Evolutionary conservation across 306 rosid species (phyloP).

Genomic region (Gastrolobium villosum): DNA sequence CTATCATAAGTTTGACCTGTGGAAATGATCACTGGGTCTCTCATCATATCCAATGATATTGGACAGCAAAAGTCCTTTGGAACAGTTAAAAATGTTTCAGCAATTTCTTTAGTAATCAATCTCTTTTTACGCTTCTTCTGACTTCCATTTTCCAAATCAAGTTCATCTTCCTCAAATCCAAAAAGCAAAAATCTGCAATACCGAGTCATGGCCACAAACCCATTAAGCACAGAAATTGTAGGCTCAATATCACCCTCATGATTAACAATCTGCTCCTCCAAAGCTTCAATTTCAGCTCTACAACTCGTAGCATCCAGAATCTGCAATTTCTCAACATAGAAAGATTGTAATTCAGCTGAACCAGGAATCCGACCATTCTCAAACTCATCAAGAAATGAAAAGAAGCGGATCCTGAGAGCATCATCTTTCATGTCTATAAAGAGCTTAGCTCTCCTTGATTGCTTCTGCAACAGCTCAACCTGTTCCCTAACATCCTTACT

Average conservation of each 20-base stretch:
- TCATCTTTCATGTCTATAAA: slow-evolving; percentile 77
- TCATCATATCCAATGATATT: slow-evolving; percentile 87
- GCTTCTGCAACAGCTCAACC: slow-evolving; percentile 79
- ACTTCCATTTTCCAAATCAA: slow-evolving; percentile 54
- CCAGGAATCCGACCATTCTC: slow-evolving; percentile 72
- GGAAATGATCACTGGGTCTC: slow-evolving; percentile 84
- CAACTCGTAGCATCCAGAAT: slow-evolving; percentile 75
- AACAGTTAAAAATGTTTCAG: slow-evolving; percentile 74
- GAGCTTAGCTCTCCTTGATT: slow-evolving; percentile 66
- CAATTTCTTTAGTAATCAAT: slow-evolving; percentile 76
- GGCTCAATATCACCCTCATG: slow-evolving; percentile 94
- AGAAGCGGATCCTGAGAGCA: slow-evolving; percentile 59
- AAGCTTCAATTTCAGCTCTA: slow-evolving; percentile 76
- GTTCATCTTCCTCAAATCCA: slow-evolving; percentile 88
- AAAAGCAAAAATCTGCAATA: slow-evolving; percentile 88
- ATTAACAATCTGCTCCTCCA: slow-evolving; percentile 96
- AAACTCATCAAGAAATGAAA: slow-evolving; percentile 68
- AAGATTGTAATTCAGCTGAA: slow-evolving; percentile 58
- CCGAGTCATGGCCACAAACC: slow-evolving; percentile 87
- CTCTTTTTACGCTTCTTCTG: slow-evolving; percentile 67
- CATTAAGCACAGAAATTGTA: slow-evolving; percentile 75
- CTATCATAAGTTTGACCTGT: slow-evolving; percentile 95
- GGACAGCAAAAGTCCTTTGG: slow-evolving; percentile 93
- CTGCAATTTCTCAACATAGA: slow-evolving; percentile 66
- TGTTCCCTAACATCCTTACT: slow-evolving; percentile 87